Evolutionary conservation across 495 filamentous ascomycete genomes (phyloP).

Genomic region (Hypoxylon lienhwacheense): DNA sequence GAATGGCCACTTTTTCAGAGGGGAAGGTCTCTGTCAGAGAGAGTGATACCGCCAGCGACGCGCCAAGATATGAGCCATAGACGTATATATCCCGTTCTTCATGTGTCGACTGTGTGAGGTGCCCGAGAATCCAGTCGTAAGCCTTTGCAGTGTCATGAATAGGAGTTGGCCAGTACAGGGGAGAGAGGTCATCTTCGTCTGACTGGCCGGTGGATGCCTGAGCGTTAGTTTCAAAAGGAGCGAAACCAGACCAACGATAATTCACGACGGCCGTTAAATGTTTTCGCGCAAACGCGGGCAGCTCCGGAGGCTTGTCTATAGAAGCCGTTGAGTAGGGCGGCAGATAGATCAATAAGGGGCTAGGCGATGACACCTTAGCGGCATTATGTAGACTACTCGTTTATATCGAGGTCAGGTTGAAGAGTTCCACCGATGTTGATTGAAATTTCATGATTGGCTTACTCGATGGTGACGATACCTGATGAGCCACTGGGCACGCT

Average conservation of each 20-base stretch:
- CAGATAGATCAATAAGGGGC: constrained; percentile 42
- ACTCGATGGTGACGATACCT: constrained; percentile 36
- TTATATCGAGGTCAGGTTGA: neutral
- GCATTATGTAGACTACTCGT: constrained; percentile 41
- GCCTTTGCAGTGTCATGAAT: constrained; percentile 52
- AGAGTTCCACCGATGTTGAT: neutral
- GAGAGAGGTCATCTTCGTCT: constrained; percentile 10
- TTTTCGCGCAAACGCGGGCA: constrained; percentile 41
- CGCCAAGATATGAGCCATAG: constrained; percentile 55
- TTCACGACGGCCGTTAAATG: constrained; percentile 45
- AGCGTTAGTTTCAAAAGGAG: neutral
- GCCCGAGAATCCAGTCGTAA: constrained; percentile 48
- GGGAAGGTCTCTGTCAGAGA: constrained; percentile 51
- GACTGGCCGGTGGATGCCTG: neutral
- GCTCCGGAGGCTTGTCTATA: constrained; percentile 5
- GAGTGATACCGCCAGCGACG: constrained; percentile 50
- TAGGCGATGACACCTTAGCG: constrained; percentile 25
- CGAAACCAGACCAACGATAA: constrained; percentile 43
- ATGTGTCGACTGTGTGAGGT: constrained; percentile 33
- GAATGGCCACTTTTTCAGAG: constrained; percentile 42
- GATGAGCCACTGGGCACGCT: constrained; percentile 33
- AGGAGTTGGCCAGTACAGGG: constrained; percentile 49
- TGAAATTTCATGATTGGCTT: constrained; percentile 7
- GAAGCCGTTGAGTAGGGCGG: constrained; percentile 38
- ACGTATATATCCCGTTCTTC: constrained; percentile 47